phyloP scores from a whole-genome alignment of 768 basidiomycete genomes.

The Mycena venus region DNA sequence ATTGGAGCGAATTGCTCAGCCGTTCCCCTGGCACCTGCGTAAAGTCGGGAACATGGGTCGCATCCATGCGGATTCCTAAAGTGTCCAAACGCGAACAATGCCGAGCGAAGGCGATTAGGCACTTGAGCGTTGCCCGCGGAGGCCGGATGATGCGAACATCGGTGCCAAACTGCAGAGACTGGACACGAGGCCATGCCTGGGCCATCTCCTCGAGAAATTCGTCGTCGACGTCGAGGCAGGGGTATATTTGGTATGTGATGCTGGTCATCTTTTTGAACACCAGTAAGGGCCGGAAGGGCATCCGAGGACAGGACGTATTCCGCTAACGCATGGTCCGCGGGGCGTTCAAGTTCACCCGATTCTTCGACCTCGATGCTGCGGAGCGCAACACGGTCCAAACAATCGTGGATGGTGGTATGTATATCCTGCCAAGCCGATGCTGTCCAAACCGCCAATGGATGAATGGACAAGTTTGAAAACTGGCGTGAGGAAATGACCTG shows the following conservation, averaged over 20 bases:
- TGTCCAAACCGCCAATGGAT: constrained; percentile 5
- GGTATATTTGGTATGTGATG: background rate
- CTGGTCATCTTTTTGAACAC: background rate
- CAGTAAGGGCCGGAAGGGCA: constrained; percentile 11
- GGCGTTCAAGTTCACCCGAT: background rate
- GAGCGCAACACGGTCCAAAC: background rate
- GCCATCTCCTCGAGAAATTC: constrained; percentile 18
- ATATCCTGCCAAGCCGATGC: constrained; percentile 17
- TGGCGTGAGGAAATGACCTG: constrained; percentile 14
- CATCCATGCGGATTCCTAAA: constrained; percentile 14
- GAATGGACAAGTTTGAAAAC: background rate
- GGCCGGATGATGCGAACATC: background rate
- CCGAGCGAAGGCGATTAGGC: constrained; percentile 18
- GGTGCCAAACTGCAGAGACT: background rate
- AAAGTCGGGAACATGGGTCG: constrained; percentile 1
- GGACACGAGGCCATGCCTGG: background rate
- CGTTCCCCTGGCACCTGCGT: background rate
- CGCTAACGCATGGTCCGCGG: background rate
- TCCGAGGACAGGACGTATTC: constrained; percentile 8
- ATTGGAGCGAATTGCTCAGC: background rate
- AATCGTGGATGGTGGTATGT: constrained; percentile 8
- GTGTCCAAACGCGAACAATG: background rate
- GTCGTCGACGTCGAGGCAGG: constrained; percentile 4
- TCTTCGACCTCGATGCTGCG: background rate
- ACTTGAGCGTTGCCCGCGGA: constrained; percentile 15